A percentile compares a stretch with the other conserved stretches of the same genome.
These are phyloP conservation scores for Trichoderma arundinaceum DNA, from an alignment of 2,329 filamentous ascomycete genomes.

Conservation along the genomic window DNA sequence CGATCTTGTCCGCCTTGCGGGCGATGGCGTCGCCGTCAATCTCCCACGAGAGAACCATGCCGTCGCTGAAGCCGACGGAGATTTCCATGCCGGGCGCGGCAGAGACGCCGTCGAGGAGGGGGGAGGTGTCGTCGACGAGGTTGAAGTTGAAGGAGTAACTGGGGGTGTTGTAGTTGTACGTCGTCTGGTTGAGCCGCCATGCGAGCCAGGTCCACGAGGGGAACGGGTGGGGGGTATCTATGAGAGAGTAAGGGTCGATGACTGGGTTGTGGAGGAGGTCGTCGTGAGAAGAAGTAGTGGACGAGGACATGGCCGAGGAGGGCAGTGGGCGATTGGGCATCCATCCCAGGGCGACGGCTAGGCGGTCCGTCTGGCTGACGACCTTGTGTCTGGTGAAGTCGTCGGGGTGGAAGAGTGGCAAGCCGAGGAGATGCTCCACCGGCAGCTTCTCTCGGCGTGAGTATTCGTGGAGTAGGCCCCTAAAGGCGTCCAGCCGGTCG, in stretches of 20 bases:
- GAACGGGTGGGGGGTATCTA: slow-evolving; percentile 36
- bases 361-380: slow-evolving; percentile 44
- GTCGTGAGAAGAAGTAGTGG: slow-evolving; percentile 30
- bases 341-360: slow-evolving; percentile 47
- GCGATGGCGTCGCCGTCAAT: slow-evolving; percentile 44
- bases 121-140: slow-evolving; percentile 40
- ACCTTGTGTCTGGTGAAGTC: slow-evolving; percentile 40
- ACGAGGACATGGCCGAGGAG: slow-evolving; percentile 30
- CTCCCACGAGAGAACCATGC: slow-evolving; percentile 45
- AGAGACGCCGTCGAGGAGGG: slow-evolving; percentile 40
- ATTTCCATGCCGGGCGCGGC: slow-evolving; percentile 44
- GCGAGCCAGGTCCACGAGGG: slow-evolving; percentile 50
- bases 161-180: slow-evolving; percentile 30
- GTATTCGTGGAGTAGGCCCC: slow-evolving; percentile 42
- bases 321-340: slow-evolving; percentile 39
- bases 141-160: slow-evolving; percentile 41
- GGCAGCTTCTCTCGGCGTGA: slow-evolving; percentile 38
- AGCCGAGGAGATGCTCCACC: slow-evolving; percentile 43
- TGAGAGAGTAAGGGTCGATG: slow-evolving; percentile 39
- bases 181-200: slow-evolving; percentile 42
- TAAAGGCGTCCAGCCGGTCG: slow-evolving; percentile 46
- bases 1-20: slow-evolving; percentile 37
- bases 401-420: slow-evolving; percentile 45
- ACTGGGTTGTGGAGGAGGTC: slow-evolving; percentile 22
- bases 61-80: slow-evolving; percentile 45